Evolutionary conservation across 2,329 filamentous ascomycete species (phyloP), one percentile per base, ranked within the genome.

Genomic region (Acarospora socialis): DNA sequence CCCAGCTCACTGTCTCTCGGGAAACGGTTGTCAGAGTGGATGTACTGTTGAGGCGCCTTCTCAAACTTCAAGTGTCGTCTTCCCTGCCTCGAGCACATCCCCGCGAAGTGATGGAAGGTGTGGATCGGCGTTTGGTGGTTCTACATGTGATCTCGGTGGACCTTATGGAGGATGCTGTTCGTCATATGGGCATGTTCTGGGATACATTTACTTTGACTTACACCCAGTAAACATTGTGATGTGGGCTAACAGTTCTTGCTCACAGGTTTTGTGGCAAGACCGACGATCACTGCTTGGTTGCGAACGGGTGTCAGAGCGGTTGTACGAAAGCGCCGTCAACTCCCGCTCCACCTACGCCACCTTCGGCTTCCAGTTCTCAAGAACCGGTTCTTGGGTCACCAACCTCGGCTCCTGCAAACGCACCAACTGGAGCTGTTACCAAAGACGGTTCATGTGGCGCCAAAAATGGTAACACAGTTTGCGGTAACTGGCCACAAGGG

Each of bases 391-490:
- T 50, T 21, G 48, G 42, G 15, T 36, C 43, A 16, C 40, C 45
- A 10, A 36, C 47, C 13, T 44, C 41, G 5, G 45, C 43, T 16
- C 19, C 42, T 8, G 41, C 48, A 13, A n/a, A n/a, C n/a, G 33
- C 38, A 26, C 28, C 49, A 2, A 53, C 45, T 23, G 54, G 48
- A 16, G 33, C 43, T 9, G 45, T 46, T 8, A 70, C 66, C 9
- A 65, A 54, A 3, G 62, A 73, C 47, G 68, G 68, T 21, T 60
- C 56, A 35, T 73, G 68, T 42, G 68, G 68, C 37, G 54, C 57
- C 12, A 54, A 43, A 6, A 65, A 69, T 40, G 56, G 53, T 9
- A 55, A 57, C 35, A 64, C 56, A 3, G 48, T 68, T 24, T 73
- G 68, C 44, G 65, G 65, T 13, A 46, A 62, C 35, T 73, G 65